Evolutionary conservation across 164 flowering plant species (phyloP).

Genomic region (Vitis rupestris): DNA sequence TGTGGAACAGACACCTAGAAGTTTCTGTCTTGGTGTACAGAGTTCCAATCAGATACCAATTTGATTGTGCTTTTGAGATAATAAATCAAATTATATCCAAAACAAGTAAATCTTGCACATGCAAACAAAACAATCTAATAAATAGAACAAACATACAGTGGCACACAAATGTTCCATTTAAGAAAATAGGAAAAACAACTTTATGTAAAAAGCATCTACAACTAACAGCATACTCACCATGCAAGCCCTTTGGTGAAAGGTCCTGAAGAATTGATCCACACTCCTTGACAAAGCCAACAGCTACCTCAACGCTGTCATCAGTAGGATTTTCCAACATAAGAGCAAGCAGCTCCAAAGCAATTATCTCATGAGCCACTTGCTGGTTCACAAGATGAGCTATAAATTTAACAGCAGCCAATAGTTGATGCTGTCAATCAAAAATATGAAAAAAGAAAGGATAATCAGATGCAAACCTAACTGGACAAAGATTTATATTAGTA

Average conservation of each 20-base stretch:
- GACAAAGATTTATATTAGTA: neutral
- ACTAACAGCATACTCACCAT: slow-evolving; percentile 50
- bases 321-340: slow-evolving; percentile 76
- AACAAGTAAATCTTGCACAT: too few relatives aligned
- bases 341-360: slow-evolving; percentile 87
- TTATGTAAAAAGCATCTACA: neutral
- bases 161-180: neutral
- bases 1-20: too few relatives aligned
- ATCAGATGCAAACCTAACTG: neutral
- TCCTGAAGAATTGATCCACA: slow-evolving; percentile 95
- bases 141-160: too few relatives aligned
- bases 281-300: slow-evolving; percentile 91
- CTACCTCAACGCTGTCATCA: slow-evolving; percentile 98
- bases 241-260: slow-evolving; percentile 78
- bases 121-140: too few relatives aligned
- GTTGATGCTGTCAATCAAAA: slow-evolving; percentile 57
- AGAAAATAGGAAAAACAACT: neutral
- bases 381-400: slow-evolving; percentile 96
- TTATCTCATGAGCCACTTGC: slow-evolving; percentile 90
- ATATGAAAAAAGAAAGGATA: neutral
- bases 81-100: too few relatives aligned
- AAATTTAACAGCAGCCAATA: slow-evolving; percentile 88
- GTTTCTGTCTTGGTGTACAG: too few relatives aligned
- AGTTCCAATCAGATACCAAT: too few relatives aligned
- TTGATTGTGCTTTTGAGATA: too few relatives aligned